A percentile compares a stretch with the other conserved stretches of the same genome.
Evolutionary conservation across 768 basidiomycete species (phyloP).

Genomic region (Pulveroboletus sp.): DNA sequence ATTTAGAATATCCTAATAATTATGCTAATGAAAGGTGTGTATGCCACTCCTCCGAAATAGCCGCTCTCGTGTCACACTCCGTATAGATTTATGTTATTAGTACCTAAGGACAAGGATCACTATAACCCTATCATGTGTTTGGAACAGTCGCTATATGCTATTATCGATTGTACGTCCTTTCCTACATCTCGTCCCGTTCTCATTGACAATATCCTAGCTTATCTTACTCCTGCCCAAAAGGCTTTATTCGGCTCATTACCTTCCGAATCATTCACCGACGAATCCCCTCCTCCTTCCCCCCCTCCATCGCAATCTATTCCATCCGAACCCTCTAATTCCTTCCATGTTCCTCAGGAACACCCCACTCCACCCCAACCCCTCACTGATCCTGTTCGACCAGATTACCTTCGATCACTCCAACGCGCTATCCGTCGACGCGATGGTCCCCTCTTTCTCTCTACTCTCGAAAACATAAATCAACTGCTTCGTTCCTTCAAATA

Average conservation of each 20-base stretch:
- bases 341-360: conserved; percentile 24
- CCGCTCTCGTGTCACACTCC: conserved; percentile 1
- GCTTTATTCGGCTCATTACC: conserved; percentile 67
- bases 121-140: conserved; percentile 85
- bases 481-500: conserved; percentile 66
- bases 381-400: conserved; percentile 13
- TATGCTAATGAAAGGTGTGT: conserved; percentile 65
- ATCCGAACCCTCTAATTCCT: conserved; percentile 33
- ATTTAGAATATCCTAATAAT: conserved; percentile 78
- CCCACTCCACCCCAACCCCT: conserved; percentile 21
- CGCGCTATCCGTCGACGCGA: conserved; percentile 68
- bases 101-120: conserved; percentile 81
- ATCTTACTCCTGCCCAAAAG: conserved; percentile 65
- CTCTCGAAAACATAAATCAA: conserved; percentile 60
- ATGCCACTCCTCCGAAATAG: background rate
- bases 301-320: conserved; percentile 32
- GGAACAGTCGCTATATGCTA: conserved; percentile 66
- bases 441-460: conserved; percentile 67
- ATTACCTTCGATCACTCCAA: conserved; percentile 59
- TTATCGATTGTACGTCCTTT: conserved; percentile 60
- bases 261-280: conserved; percentile 29
- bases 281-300: conserved; percentile 34
- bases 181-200: background rate
- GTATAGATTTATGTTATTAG: conserved; percentile 68
- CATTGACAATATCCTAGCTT: conserved; percentile 41